These are phyloP conservation scores for Aspergillus campestris DNA, from an alignment of 495 filamentous ascomycete species.

Conservation along the genomic window DNA sequence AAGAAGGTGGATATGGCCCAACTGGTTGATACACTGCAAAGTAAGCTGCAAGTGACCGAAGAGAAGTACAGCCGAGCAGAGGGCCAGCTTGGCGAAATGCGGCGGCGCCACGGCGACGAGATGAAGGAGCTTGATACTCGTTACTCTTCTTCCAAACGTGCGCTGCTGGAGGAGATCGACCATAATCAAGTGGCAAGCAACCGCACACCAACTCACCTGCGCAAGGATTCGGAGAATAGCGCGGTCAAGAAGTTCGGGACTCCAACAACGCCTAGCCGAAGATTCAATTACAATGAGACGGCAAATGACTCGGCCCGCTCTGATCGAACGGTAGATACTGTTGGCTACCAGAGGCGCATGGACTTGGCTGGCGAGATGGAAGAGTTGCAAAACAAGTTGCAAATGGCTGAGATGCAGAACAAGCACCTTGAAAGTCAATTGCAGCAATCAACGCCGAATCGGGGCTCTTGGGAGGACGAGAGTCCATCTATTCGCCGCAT, in stretches of 20 bases:
- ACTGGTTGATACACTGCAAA: constrained; percentile 80
- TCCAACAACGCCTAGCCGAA: constrained; percentile 65
- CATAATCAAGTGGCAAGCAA: constrained; percentile 69
- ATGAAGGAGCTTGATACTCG: constrained; percentile 63
- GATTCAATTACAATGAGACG: constrained; percentile 51
- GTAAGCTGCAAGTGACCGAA: constrained; percentile 75
- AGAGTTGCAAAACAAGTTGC: constrained; percentile 87
- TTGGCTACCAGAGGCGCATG: constrained; percentile 82
- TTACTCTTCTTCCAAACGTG: constrained; percentile 62
- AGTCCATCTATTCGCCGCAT: constrained; percentile 75
- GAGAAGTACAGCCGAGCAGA: constrained; percentile 79
- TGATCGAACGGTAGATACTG: constrained; percentile 81
- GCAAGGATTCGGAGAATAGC: constrained; percentile 60
- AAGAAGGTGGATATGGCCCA: constrained; percentile 76
- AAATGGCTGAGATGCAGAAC: constrained; percentile 94
- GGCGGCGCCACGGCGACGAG: constrained; percentile 62
- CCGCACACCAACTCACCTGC: constrained; percentile 67
- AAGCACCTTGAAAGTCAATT: constrained; percentile 87
- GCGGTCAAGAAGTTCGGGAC: constrained; percentile 58
- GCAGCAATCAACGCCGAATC: constrained; percentile 51
- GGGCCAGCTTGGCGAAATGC: constrained; percentile 70
- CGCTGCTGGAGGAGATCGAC: constrained; percentile 79
- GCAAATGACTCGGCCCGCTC: constrained; percentile 78
- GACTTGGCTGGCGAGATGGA: constrained; percentile 88
- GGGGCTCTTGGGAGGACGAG: constrained; percentile 64